These are phyloP conservation scores for Eruca vesicaria DNA, from an alignment of 441 rosid species.

Conservation along the genomic window DNA sequence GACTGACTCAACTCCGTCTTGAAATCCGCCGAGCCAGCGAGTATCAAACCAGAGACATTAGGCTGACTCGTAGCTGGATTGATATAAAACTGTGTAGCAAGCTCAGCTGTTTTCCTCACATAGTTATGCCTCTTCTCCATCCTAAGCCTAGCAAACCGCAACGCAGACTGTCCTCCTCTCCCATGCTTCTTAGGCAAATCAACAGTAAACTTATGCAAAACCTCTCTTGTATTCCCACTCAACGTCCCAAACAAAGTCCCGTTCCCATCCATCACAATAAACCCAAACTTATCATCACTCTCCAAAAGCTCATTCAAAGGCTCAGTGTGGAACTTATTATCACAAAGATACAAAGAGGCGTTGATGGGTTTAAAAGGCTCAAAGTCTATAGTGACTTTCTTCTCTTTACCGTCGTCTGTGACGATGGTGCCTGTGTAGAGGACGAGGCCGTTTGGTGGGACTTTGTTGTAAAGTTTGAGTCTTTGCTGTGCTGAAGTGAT, in stretches of 20 bases:
- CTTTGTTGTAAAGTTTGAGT: conserved; percentile 80
- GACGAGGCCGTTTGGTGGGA: conserved; percentile 86
- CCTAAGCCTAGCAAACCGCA: conserved; percentile 84
- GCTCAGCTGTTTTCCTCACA: conserved; percentile 88
- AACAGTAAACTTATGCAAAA: conserved; percentile 77
- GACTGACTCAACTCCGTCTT: conserved; percentile 94
- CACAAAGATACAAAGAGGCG: conserved; percentile 77
- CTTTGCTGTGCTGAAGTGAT: conserved; percentile 91
- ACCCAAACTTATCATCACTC: conserved; percentile 50
- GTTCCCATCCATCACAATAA: conserved; percentile 89
- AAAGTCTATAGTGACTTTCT: conserved; percentile 86
- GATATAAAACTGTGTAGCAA: conserved; percentile 78
- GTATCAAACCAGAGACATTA: conserved; percentile 80
- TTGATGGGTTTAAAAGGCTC: conserved; percentile 90
- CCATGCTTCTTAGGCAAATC: conserved; percentile 93
- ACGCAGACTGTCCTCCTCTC: conserved; percentile 95
- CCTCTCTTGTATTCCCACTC: conserved; percentile 63
- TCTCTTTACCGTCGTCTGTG: conserved; percentile 87
- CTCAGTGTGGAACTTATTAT: conserved; percentile 83
- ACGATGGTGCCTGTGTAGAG: conserved; percentile 88
- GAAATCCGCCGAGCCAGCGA: conserved; percentile 94
- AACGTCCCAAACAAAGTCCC: conserved; percentile 36
- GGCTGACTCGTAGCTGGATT: conserved; percentile 90
- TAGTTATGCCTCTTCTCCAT: conserved; percentile 95
- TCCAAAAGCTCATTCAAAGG: conserved; percentile 78